Evolutionary conservation across 176 grass and related monocot species (phyloP).

Genomic region (Bonia amplexicaulis): DNA sequence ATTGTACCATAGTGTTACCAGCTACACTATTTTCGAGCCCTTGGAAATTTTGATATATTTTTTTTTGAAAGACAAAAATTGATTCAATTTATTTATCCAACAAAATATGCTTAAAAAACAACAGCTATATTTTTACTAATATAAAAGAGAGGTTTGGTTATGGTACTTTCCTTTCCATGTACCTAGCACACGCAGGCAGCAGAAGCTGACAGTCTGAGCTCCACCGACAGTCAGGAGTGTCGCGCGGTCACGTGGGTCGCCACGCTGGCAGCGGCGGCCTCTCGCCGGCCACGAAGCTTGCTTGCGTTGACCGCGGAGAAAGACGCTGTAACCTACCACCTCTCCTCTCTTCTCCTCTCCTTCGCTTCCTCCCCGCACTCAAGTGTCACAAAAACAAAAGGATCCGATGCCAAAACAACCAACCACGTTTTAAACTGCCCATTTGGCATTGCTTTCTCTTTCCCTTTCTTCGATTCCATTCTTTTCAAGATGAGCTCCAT

Average conservation of each 20-base stretch:
- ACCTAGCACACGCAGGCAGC: not conserved
- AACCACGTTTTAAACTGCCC: not conserved
- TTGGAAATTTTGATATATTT: not conserved
- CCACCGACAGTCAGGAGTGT: conserved; percentile 39
- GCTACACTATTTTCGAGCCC: not conserved
- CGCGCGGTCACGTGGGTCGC: not conserved
- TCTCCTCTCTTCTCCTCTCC: not conserved
- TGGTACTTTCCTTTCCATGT: no score
- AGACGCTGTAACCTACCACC: not conserved
- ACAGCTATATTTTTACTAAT: not conserved
- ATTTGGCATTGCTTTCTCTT: not conserved
- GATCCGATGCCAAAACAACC: conserved; percentile 9
- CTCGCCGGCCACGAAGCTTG: not conserved
- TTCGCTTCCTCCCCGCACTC: not conserved
- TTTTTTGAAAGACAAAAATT: not conserved
- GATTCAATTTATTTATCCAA: not conserved
- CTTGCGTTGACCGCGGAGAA: conserved; percentile 12
- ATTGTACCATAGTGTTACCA: not conserved
- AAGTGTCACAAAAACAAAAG: not conserved
- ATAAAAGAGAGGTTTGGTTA: no score
- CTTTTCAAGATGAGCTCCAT: not conserved
- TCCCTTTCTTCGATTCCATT: not conserved
- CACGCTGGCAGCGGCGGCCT: conserved; percentile 6
- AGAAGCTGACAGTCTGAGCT: conserved; percentile 30
- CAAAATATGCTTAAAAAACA: not conserved